Evolutionary conservation across 164 flowering plant species (phyloP).

Genomic region (Buxus sempervirens): DNA sequence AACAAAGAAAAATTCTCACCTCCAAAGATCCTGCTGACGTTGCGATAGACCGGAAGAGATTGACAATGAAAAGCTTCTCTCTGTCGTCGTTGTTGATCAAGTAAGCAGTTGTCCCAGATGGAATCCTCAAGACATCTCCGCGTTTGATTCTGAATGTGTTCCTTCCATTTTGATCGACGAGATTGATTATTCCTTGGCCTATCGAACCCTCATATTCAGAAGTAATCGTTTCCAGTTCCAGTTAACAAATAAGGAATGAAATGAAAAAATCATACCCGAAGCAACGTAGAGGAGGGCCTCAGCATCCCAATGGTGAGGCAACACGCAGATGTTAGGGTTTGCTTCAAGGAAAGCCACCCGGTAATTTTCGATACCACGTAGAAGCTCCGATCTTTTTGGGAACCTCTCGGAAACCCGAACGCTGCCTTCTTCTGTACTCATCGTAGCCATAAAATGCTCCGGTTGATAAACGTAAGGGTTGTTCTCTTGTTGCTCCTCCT

Average conservation of each 20-base stretch:
- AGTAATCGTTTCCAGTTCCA: no score
- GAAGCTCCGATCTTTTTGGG: slow-evolving; percentile 26
- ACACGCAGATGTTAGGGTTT: slow-evolving; percentile 26
- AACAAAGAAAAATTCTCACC: slow-evolving; percentile 13
- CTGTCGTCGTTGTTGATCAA: slow-evolving; percentile 20
- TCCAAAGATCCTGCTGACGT: slow-evolving; percentile 29
- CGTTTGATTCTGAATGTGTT: slow-evolving; percentile 25
- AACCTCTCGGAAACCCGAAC: slow-evolving; percentile 27
- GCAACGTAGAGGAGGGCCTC: slow-evolving; percentile 24
- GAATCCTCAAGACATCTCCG: slow-evolving; percentile 28
- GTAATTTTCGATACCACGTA: slow-evolving; percentile 28
- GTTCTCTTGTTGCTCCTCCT: slow-evolving; percentile 2
- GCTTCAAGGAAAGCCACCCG: slow-evolving; percentile 24
- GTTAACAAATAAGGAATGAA: no score
- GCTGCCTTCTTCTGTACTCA: slow-evolving; percentile 22
- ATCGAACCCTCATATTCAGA: neutral
- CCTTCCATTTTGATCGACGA: slow-evolving; percentile 17
- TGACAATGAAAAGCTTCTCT: slow-evolving; percentile 23
- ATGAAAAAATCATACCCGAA: slow-evolving; percentile 16
- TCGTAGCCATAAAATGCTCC: slow-evolving; percentile 14
- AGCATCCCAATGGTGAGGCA: slow-evolving; percentile 44
- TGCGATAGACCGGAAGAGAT: slow-evolving; percentile 22
- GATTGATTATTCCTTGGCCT: slow-evolving; percentile 18
- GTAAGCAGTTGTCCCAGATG: slow-evolving; percentile 26
- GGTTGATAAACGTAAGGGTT: slow-evolving; percentile 34